Conservation (phyloP, 345 rosid genomes). For the Hirschfeldia incana region DNA sequence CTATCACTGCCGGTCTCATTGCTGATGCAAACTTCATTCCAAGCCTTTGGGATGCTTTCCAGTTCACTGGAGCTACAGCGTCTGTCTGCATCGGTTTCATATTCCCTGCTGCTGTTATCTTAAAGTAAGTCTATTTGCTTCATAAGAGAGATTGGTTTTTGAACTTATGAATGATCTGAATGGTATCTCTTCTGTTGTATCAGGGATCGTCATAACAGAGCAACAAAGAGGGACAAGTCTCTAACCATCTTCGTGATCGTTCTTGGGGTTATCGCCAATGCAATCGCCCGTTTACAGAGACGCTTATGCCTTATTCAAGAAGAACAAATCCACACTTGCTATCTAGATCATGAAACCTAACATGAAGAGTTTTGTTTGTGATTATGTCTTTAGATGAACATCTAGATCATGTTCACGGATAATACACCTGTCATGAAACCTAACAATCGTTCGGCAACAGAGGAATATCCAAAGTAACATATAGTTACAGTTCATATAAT, state of each 20-base stretch:
- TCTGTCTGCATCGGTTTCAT: constrained; percentile 97
- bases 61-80: constrained; percentile 94
- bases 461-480: constrained; percentile 4
- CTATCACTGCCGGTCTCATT: constrained; percentile 61
- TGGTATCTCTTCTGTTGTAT: constrained; percentile 4
- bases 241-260: constrained; percentile 65
- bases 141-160: not conserved
- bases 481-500: not conserved
- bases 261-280: constrained; percentile 72
- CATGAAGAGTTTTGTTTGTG: not conserved
- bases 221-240: constrained; percentile 69
- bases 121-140: constrained; percentile 47
- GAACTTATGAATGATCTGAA: not conserved
- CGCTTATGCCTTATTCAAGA: constrained; percentile 61
- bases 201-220: constrained; percentile 78
- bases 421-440: not conserved
- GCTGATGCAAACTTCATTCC: constrained; percentile 85
- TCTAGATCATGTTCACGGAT: too few relatives aligned
- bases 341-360: not conserved
- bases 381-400: not conserved
- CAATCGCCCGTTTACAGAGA: constrained; percentile 85
- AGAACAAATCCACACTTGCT: constrained; percentile 26
- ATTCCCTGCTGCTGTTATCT: constrained; percentile 81
- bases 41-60: constrained; percentile 98
- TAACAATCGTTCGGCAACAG: not conserved